These are phyloP conservation scores for Fraxinus velutina DNA, from an alignment of 305 asterid genomes.

Conservation along the genomic window DNA sequence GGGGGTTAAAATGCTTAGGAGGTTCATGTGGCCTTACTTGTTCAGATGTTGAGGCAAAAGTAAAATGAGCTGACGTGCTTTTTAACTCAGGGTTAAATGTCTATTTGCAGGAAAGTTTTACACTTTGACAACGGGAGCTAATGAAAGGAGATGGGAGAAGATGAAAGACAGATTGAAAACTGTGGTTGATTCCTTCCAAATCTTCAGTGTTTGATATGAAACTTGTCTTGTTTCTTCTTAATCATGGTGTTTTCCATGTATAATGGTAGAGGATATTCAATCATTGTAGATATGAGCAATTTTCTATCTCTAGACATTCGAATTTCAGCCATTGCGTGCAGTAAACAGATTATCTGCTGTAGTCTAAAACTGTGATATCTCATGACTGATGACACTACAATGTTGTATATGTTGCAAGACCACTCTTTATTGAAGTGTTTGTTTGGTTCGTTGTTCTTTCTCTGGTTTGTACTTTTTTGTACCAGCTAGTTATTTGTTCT, in stretches of 20 bases:
- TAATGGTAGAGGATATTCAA: conserved; percentile 41
- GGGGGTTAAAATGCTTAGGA: background rate
- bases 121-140: conserved; percentile 85
- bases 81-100: background rate
- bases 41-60: background rate
- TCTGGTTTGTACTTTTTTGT: background rate
- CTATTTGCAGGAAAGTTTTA: conserved; percentile 70
- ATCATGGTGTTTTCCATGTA: background rate
- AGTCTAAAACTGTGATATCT: background rate
- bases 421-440: background rate
- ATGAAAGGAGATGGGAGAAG: conserved; percentile 92
- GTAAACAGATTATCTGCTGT: background rate
- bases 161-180: conserved; percentile 81
- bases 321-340: conserved; percentile 18
- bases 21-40: background rate
- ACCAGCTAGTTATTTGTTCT: background rate
- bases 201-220: conserved; percentile 51
- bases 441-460: background rate
- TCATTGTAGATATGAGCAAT: conserved; percentile 52
- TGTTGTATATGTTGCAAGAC: background rate
- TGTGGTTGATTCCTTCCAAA: conserved; percentile 77
- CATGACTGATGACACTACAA: background rate
- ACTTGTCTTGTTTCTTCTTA: conserved; percentile 1
- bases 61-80: background rate
- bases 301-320: conserved; percentile 22